Evolutionary conservation across 1,284 basidiomycete species (phyloP).

Genomic region (Apiotrichum domesticum): DNA sequence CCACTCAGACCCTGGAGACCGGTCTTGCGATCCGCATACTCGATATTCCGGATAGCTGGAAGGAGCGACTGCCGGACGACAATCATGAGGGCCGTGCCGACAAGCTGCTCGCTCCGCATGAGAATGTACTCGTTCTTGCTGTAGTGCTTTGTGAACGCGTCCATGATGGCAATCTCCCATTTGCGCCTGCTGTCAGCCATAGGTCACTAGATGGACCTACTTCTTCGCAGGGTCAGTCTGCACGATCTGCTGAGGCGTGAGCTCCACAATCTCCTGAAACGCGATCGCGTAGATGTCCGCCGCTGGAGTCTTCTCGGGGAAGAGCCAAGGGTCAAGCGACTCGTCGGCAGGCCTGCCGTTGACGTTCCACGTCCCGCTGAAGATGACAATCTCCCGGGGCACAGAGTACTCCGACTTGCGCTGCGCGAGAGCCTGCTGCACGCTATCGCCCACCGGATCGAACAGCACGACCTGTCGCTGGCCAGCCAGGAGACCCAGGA

Average conservation of each 20-base stretch:
- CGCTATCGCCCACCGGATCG: conserved; percentile 86
- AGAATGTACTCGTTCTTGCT: conserved; percentile 70
- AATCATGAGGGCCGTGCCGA: conserved; percentile 87
- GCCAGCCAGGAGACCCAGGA: conserved; percentile 84
- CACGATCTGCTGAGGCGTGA: conserved; percentile 93
- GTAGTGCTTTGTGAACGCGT: conserved; percentile 64
- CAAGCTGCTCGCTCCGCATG: conserved; percentile 85
- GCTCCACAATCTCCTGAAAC: conserved; percentile 96
- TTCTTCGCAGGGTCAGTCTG: conserved; percentile 93
- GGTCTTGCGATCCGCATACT: conserved; percentile 91
- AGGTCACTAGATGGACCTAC: conserved; percentile 43
- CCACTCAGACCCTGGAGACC: conserved; percentile 94
- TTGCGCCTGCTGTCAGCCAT: conserved; percentile 53
- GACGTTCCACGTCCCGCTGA: conserved; percentile 91
- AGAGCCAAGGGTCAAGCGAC: conserved; percentile 82
- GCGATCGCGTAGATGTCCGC: conserved; percentile 87
- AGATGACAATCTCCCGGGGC: conserved; percentile 65
- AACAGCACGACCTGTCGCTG: conserved; percentile 85
- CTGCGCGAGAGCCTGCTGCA: conserved; percentile 62
- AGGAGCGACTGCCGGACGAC: conserved; percentile 73
- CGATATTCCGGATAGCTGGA: conserved; percentile 77
- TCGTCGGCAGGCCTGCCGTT: conserved; percentile 81
- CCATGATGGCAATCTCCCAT: conserved; percentile 80
- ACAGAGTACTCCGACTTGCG: conserved; percentile 78
- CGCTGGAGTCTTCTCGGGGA: conserved; percentile 51